Evolutionary conservation across 1,284 basidiomycete species (phyloP).

Genomic region (Ustilago lituana): DNA sequence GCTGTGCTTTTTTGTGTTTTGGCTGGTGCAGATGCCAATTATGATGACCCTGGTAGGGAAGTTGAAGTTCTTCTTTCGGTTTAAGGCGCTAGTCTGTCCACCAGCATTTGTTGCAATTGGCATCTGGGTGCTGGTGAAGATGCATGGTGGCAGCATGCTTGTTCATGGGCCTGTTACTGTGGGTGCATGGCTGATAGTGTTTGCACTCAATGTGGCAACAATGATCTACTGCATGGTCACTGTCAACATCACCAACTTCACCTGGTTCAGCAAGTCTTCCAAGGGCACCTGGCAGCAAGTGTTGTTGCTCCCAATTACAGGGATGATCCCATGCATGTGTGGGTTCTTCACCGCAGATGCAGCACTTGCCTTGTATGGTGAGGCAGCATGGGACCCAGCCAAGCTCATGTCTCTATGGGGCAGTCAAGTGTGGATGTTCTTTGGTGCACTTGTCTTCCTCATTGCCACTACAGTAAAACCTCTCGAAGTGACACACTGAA

Average conservation of each 20-base stretch:
- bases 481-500: too few species aligned
- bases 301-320: slow-evolving; percentile 23
- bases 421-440: slow-evolving; percentile 15
- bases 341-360: slow-evolving; percentile 35
- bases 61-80: slow-evolving; percentile 25
- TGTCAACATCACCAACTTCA: slow-evolving; percentile 34
- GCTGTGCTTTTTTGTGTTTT: slow-evolving; percentile 33
- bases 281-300: slow-evolving; percentile 35
- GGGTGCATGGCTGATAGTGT: slow-evolving; percentile 25
- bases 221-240: slow-evolving; percentile 32
- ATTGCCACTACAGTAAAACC: too few species aligned
- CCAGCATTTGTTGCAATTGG: slow-evolving; percentile 29
- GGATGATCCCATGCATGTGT: slow-evolving; percentile 25
- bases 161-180: slow-evolving; percentile 25
- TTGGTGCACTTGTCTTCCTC: slow-evolving; percentile 25
- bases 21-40: slow-evolving; percentile 25
- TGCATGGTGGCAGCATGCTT: slow-evolving; percentile 10
- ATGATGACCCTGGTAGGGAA: slow-evolving; percentile 26
- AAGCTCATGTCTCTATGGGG: slow-evolving; percentile 19
- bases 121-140: slow-evolving; percentile 22
- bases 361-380: slow-evolving; percentile 18
- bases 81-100: slow-evolving; percentile 28
- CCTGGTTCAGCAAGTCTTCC: slow-evolving; percentile 16
- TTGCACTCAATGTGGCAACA: slow-evolving; percentile 20
- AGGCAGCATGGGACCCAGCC: slow-evolving; percentile 26